Evolutionary conservation across 805 yeast genomes (phyloP).

Genomic region (Zygosaccharomyces bailii): DNA sequence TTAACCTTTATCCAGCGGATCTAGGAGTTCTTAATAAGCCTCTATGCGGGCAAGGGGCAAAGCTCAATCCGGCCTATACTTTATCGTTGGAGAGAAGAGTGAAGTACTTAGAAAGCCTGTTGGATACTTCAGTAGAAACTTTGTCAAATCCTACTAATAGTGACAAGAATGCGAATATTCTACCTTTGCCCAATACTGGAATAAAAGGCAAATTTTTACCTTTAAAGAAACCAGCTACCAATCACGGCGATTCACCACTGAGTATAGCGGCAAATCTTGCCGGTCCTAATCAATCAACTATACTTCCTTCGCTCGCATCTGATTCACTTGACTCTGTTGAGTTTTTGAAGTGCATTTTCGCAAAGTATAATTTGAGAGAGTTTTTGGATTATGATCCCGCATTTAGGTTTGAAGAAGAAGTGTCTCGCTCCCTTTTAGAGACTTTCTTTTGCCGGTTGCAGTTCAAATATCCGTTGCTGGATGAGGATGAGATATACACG

Average conservation of each 20-base stretch:
- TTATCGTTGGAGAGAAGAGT: slow-evolving; percentile 53
- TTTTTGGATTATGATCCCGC: slow-evolving; percentile 49
- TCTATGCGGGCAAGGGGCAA: neutral
- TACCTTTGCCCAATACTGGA: slow-evolving; percentile 7
- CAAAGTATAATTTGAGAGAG: slow-evolving; percentile 45
- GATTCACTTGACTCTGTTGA: slow-evolving; percentile 40
- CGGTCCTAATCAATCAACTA: neutral
- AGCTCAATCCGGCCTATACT: slow-evolving; percentile 56
- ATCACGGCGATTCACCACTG: neutral
- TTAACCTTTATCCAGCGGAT: neutral
- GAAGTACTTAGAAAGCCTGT: slow-evolving; percentile 46
- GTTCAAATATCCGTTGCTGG: slow-evolving; percentile 53
- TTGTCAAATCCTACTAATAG: slow-evolving; percentile 19
- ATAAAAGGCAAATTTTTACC: slow-evolving; percentile 6
- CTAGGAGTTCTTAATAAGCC: neutral
- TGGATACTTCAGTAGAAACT: slow-evolving; percentile 18
- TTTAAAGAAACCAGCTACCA: slow-evolving; percentile 2
- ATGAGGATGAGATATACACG: slow-evolving; percentile 48
- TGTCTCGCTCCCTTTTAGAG: slow-evolving; percentile 50
- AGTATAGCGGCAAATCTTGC: neutral
- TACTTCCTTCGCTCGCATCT: slow-evolving; percentile 24
- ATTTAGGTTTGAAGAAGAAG: slow-evolving; percentile 47
- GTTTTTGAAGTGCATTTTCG: slow-evolving; percentile 41
- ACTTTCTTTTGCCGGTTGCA: slow-evolving; percentile 55
- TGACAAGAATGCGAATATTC: slow-evolving; percentile 13